phyloP scores from a whole-genome alignment of 2,329 filamentous ascomycete species.

The Pseudogymnoascus sp. region DNA sequence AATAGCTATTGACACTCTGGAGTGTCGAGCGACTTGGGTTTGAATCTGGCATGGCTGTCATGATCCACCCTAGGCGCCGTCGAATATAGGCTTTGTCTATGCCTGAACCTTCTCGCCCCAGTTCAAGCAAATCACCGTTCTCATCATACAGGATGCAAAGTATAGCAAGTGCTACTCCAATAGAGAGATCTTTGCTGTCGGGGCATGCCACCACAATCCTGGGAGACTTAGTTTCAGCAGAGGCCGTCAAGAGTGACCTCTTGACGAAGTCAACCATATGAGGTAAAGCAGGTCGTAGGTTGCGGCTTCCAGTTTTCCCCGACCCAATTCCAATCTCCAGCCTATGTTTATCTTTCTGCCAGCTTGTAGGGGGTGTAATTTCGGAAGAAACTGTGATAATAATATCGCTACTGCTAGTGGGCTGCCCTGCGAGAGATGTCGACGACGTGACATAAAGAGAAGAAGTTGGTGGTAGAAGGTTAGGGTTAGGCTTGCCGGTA shows the following conservation, averaged over 20 bases:
- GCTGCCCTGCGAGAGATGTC: slow-evolving; percentile 15
- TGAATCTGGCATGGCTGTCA: slow-evolving; percentile 68
- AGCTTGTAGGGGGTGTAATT: slow-evolving; percentile 40
- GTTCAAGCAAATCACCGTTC: slow-evolving; percentile 41
- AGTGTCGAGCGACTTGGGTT: slow-evolving; percentile 81
- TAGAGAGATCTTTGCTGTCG: slow-evolving; percentile 71
- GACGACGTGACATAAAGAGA: slow-evolving; percentile 24
- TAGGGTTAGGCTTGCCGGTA: background rate
- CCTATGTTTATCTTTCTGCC: slow-evolving; percentile 29
- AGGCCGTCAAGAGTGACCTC: slow-evolving; percentile 17
- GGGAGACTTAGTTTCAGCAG: slow-evolving; percentile 3
- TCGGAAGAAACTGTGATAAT: slow-evolving; percentile 39
- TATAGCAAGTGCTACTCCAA: slow-evolving; percentile 70
- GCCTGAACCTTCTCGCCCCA: background rate
- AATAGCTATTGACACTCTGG: slow-evolving; percentile 84
- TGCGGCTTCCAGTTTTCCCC: slow-evolving; percentile 75
- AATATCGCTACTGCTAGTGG: background rate
- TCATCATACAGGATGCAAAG: slow-evolving; percentile 68
- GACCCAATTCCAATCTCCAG: slow-evolving; percentile 59
- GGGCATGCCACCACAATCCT: slow-evolving; percentile 61
- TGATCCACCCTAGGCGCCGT: slow-evolving; percentile 72
- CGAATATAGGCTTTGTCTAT: slow-evolving; percentile 74
- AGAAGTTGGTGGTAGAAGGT: slow-evolving; percentile 23
- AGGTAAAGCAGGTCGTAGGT: slow-evolving; percentile 66
- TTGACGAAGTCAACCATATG: slow-evolving; percentile 47